Percentiles rank a stretch among this genome's conserved stretches.
Evolutionary conservation across 1,284 basidiomycete species (phyloP).

Genomic region (Phaffia rhodozyma): DNA sequence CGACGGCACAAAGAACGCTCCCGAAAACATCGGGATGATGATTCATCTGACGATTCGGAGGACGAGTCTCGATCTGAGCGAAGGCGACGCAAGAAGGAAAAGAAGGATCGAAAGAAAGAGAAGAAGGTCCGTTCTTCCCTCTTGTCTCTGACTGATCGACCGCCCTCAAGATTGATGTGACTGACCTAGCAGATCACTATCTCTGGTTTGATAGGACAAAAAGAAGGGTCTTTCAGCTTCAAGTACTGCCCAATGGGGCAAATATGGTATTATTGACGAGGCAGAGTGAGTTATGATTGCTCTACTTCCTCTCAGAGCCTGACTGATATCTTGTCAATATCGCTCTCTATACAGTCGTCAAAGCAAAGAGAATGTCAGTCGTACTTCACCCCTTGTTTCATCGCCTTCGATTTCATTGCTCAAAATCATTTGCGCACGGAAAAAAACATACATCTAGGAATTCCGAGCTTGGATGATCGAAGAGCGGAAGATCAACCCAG

Average conservation of each 20-base stretch:
- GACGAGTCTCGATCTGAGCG: constrained; percentile 19
- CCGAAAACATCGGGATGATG: background rate
- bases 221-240: constrained; percentile 48
- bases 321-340: no score
- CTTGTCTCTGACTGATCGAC: background rate
- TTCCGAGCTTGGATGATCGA: constrained; percentile 83
- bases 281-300: constrained; percentile 18
- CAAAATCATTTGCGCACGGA: background rate
- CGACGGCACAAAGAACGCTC: constrained; percentile 3
- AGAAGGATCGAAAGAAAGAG: constrained; percentile 48
- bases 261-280: constrained; percentile 59
- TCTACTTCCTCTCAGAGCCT: background rate
- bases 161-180: background rate
- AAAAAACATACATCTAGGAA: constrained; percentile 38
- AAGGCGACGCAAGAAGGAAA: constrained; percentile 25
- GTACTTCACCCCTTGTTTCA: background rate
- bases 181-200: constrained; percentile 3
- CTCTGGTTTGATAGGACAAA: constrained; percentile 37
- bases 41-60: background rate
- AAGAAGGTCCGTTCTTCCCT: constrained; percentile 32
- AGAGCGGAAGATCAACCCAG: constrained; percentile 75
- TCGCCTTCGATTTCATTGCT: background rate
- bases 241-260: constrained; percentile 65
- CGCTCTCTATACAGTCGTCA: constrained; percentile 45
- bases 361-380: constrained; percentile 46